Conservation (phyloP, 768 basidiomycete genomes). For the Pleurotus tuoliensis region DNA sequence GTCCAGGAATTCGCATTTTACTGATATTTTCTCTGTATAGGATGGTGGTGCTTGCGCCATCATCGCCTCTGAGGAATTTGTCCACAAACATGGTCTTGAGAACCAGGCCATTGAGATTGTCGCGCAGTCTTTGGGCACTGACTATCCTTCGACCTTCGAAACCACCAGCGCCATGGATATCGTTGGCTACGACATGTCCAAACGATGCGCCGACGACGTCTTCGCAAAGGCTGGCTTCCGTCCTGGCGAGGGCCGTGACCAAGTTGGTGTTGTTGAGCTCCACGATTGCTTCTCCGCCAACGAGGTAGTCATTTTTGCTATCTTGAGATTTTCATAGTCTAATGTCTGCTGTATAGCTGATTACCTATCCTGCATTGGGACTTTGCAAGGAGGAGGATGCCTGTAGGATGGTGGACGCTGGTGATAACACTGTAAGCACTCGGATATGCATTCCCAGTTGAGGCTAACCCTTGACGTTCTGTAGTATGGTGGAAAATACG, state of each 20-base stretch:
- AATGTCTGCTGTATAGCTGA: slow-evolving; percentile 41
- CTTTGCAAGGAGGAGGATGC: slow-evolving; percentile 66
- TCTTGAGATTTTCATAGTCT: not conserved
- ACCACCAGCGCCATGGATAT: slow-evolving; percentile 72
- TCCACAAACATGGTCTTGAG: slow-evolving; percentile 65
- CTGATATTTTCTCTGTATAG: slow-evolving; percentile 26
- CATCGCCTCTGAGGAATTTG: slow-evolving; percentile 76
- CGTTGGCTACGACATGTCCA: slow-evolving; percentile 78
- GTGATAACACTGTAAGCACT: slow-evolving; percentile 70
- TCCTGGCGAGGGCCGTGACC: slow-evolving; percentile 58
- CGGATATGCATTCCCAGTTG: not conserved
- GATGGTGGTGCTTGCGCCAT: slow-evolving; percentile 77
- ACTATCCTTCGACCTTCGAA: slow-evolving; percentile 61
- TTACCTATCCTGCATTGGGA: slow-evolving; percentile 79
- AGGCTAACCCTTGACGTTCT: not conserved
- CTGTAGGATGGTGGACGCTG: slow-evolving; percentile 66
- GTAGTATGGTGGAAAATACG: slow-evolving; percentile 81
- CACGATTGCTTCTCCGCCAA: slow-evolving; percentile 87
- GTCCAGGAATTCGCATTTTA: not conserved
- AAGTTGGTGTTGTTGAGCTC: slow-evolving; percentile 81
- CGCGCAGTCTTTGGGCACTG: slow-evolving; percentile 61
- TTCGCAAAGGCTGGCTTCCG: slow-evolving; percentile 70
- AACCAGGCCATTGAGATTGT: slow-evolving; percentile 88
- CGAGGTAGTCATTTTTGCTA: slow-evolving; percentile 44
- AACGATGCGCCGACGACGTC: slow-evolving; percentile 60